Conservation (phyloP, 805 yeast species). For the Cyberlindnera maclurae region DNA sequence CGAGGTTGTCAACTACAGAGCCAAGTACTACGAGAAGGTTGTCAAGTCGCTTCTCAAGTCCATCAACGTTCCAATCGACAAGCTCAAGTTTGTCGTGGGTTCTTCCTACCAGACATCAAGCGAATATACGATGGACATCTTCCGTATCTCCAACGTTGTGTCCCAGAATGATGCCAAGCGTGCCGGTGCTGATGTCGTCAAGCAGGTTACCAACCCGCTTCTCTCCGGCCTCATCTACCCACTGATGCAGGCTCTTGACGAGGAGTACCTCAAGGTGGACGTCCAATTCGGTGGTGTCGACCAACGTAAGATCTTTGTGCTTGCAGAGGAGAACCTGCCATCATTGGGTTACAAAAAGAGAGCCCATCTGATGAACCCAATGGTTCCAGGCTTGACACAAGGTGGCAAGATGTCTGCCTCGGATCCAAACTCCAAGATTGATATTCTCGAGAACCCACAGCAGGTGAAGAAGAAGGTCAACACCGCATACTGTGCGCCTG, state of each 20-base stretch:
- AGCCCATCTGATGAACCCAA: conserved; percentile 96
- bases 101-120: conserved; percentile 79
- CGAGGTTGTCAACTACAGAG: conserved; percentile 84
- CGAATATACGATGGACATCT: conserved; percentile 83
- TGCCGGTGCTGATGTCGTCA: conserved; percentile 99
- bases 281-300: conserved; percentile 99
- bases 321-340: conserved; percentile 92
- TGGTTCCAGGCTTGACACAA: conserved; percentile 96
- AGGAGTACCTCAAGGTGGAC: conserved; percentile 80
- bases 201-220: conserved; percentile 91
- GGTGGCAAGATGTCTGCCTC: conserved; percentile 99
- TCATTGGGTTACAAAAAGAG: conserved; percentile 90
- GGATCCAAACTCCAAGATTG: conserved; percentile 97
- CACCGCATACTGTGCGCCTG: conserved; percentile 94
- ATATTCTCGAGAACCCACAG: conserved; percentile 83
- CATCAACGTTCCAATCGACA: conserved; percentile 88
- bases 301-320: conserved; percentile 93
- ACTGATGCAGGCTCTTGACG: conserved; percentile 97
- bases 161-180: conserved; percentile 95
- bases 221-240: conserved; percentile 94
- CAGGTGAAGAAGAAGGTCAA: conserved; percentile 82
- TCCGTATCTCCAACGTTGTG: conserved; percentile 75
- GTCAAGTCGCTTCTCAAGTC: conserved; percentile 82
- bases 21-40: conserved; percentile 76
- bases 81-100: conserved; percentile 76